Evolutionary conservation across 208 protist species (phyloP), one percentile per base, ranked within the genome.

Genomic region (Porcisia hertigi): DNA sequence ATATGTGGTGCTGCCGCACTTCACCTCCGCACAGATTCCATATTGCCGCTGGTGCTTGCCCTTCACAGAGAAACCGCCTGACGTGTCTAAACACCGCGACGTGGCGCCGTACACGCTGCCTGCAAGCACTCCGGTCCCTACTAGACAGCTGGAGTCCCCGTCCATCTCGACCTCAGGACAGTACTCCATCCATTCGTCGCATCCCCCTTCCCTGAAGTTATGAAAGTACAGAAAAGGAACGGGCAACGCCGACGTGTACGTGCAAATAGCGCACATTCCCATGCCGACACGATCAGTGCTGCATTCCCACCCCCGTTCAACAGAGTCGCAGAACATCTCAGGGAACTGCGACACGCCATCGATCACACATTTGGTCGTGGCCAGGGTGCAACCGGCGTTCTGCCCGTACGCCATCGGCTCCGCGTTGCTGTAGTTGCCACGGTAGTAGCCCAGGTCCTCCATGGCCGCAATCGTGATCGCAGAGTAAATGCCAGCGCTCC

Each of bases 401-500:
- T 81, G 69, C 43, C 95, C 94, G 86, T 88, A 98, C 30, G 58
- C 34, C 81, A 97, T 91, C 30, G 66, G 63, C 58, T 96, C 86
- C 9, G 83, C 88, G 49, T 84, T 84, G 47, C 2, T 70, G 76
- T 89, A 95, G 75, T 88, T 84, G 39, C 80, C 91, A 8, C 60
- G 41, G 82, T 97, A 98, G 71, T 80, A 94, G 25, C 88, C 88
- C 16, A 90, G 69, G 73, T 97, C 92, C 43, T 96, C 80, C 62
- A 98, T 93, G 1, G 84, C 64, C 0, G 93, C 84, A 58, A 98
- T 83, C 23, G 94, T 98, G 7, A 98, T n/a, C n/a, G n/a, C n/a
- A n/a, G n/a, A n/a, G n/a, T n/a, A n/a, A n/a, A n/a, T n/a, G n/a
- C n/a, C n/a, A n/a, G n/a, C n/a, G n/a, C n/a, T n/a, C n/a, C n/a